A percentile compares a stretch with the other conserved stretches of the same genome.
These are phyloP conservation scores for Fusarium nisikadoi DNA, from an alignment of 2,329 filamentous ascomycete genomes.

Conservation along the genomic window DNA sequence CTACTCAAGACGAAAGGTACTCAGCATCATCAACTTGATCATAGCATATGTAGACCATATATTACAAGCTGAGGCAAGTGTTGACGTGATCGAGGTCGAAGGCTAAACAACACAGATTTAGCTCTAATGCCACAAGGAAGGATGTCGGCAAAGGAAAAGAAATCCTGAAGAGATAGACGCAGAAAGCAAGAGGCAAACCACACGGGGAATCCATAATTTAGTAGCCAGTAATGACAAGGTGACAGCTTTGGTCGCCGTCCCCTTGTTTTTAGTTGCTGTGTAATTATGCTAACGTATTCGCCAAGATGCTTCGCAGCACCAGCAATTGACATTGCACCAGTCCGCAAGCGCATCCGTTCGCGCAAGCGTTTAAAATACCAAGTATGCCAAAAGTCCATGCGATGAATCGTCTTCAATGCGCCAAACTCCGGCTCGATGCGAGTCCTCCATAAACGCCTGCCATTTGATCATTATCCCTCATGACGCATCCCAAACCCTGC, in stretches of 20 bases:
- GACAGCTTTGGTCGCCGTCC: background rate
- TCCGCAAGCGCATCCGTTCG: constrained; percentile 2
- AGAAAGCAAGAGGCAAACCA: background rate
- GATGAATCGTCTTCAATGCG: constrained; percentile 29
- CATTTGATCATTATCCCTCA: constrained; percentile 44
- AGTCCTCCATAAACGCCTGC: constrained; percentile 40
- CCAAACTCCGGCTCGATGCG: constrained; percentile 44
- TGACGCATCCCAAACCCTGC: constrained; percentile 31
- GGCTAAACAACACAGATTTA: background rate
- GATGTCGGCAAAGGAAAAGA: background rate
- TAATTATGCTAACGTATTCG: background rate
- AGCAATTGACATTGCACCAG: background rate
- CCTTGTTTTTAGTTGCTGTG: background rate
- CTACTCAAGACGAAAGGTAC: background rate
- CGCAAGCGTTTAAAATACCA: constrained; percentile 16
- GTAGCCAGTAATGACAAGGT: background rate
- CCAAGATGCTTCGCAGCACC: background rate
- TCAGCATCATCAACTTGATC: background rate
- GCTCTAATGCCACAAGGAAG: background rate
- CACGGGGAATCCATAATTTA: background rate
- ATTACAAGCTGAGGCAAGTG: too few relatives aligned
- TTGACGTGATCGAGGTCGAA: background rate
- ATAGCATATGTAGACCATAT: background rate
- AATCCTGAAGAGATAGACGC: background rate
- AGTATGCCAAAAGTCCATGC: constrained; percentile 29